Conservation (phyloP, 2,329 filamentous ascomycete genomes). For the Coniosporium tulheliwenetii region DNA sequence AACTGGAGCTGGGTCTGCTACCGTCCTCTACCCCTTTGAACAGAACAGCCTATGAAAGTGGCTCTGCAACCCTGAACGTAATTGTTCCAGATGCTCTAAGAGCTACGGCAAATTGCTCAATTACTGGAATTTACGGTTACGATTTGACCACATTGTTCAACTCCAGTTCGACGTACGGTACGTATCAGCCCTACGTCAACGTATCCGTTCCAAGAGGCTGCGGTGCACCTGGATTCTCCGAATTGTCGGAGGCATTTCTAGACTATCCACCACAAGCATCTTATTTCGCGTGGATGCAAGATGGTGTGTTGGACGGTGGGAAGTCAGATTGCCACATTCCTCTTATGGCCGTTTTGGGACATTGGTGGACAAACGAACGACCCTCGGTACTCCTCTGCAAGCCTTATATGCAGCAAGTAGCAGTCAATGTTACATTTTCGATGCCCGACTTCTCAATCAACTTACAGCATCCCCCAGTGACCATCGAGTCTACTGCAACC, state of each 20-base stretch:
- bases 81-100: background rate
- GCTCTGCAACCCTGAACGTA: background rate
- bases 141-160: background rate
- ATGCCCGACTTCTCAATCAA: background rate
- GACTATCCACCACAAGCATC: background rate
- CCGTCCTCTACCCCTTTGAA: background rate
- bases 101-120: background rate
- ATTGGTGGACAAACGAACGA: background rate
- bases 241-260: background rate
- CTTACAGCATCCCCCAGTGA: background rate
- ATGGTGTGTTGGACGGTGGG: background rate
- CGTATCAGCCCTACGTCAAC: no score
- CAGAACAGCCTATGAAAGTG: background rate
- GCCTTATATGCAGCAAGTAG: background rate
- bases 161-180: background rate
- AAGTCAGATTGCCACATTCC: background rate
- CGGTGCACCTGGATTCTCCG: no score
- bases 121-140: background rate
- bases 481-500: background rate
- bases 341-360: background rate
- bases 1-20: background rate
- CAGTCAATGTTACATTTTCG: background rate
- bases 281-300: background rate
- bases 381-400: background rate
- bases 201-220: no score